Conservation (phyloP, 2,329 filamentous ascomycete species). For the Aureobasidium sp. region DNA sequence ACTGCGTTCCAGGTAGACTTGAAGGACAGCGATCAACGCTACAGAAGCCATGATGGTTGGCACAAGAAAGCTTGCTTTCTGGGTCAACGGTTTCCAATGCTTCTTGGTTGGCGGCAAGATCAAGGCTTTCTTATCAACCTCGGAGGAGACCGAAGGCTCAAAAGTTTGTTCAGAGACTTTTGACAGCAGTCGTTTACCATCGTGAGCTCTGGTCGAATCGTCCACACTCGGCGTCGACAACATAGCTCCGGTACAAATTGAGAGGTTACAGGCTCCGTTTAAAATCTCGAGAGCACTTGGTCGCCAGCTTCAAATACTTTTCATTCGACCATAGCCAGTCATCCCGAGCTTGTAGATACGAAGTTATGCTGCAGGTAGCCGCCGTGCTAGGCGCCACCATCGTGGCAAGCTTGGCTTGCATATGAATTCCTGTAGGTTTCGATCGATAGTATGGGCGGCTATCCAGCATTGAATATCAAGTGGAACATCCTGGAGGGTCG, state of each 20-base stretch:
- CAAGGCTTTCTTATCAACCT: neutral
- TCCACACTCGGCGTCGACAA: neutral
- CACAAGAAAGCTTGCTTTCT: neutral
- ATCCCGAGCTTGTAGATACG: neutral
- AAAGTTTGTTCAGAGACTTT: neutral
- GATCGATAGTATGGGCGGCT: neutral
- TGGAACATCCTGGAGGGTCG: no score
- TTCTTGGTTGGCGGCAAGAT: neutral
- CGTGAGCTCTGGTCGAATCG: neutral
- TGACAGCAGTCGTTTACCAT: neutral
- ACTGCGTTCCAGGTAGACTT: constrained; percentile 36
- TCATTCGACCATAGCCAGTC: neutral
- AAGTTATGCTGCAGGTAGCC: neutral
- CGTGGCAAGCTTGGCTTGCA: neutral
- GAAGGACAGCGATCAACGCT: constrained; percentile 35
- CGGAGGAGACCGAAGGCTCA: neutral
- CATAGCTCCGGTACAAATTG: neutral
- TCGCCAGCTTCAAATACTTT: neutral
- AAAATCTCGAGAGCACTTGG: no score
- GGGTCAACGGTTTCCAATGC: neutral
- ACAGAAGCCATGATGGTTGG: constrained; percentile 17
- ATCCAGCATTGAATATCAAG: neutral
- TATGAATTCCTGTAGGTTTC: neutral
- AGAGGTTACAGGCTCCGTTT: no score
- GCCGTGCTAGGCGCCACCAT: neutral